phyloP scores from a whole-genome alignment of 306 rosid species.

The Canavalia gladiata region DNA sequence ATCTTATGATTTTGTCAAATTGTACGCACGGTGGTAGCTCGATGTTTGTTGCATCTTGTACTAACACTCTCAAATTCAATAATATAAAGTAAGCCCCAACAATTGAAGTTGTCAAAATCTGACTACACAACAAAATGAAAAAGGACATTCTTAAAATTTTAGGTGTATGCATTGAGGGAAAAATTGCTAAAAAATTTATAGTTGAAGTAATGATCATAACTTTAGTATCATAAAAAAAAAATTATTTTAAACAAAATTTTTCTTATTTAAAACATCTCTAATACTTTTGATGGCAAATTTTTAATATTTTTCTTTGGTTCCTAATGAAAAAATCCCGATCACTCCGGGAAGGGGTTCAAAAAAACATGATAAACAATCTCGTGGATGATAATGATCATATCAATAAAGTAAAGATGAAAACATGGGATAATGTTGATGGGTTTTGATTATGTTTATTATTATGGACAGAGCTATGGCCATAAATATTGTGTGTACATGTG shows the following conservation, averaged over 20 bases:
- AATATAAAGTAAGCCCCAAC: too few species aligned
- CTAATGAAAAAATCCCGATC: neutral
- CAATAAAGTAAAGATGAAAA: constrained; percentile 49
- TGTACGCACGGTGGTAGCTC: too few species aligned
- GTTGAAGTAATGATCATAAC: neutral
- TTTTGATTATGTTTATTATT: constrained; percentile 52
- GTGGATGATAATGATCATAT: neutral
- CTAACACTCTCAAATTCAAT: neutral
- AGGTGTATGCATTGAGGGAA: neutral
- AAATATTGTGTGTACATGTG: neutral
- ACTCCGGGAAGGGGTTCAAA: neutral
- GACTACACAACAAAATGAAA: neutral
- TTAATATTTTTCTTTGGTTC: neutral
- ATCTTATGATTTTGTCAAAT: too few species aligned
- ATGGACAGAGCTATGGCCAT: constrained; percentile 40
- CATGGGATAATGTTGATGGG: constrained; percentile 62
- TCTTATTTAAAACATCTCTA: neutral
- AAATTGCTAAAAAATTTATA: neutral
- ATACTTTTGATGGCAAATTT: neutral
- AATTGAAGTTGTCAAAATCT: neutral
- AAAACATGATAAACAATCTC: neutral
- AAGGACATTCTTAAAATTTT: neutral
- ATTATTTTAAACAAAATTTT: too few species aligned
- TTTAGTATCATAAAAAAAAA: neutral
- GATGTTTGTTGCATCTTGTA: neutral